Evolutionary conservation across 2,329 filamentous ascomycete species (phyloP).

Genomic region (Balansia obtecta): DNA sequence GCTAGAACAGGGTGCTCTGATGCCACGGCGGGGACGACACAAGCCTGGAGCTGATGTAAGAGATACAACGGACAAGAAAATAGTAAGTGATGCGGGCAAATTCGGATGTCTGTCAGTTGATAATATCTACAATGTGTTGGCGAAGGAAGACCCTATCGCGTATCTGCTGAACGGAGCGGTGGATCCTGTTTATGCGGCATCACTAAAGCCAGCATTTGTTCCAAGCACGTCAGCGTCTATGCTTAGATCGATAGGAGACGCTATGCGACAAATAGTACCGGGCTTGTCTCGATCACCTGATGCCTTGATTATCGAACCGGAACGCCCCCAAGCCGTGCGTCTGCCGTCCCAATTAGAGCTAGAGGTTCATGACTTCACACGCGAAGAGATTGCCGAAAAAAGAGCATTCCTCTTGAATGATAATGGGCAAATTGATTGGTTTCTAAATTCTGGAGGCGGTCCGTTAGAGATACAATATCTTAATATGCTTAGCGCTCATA

Average conservation of each 20-base stretch:
- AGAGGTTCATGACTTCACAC: conserved; percentile 87
- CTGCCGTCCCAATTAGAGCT: conserved; percentile 66
- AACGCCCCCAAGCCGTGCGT: conserved; percentile 29
- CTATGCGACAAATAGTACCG: conserved; percentile 50
- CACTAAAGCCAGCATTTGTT: conserved; percentile 65
- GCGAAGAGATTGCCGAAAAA: conserved; percentile 84
- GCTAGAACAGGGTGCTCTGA: conserved; percentile 58
- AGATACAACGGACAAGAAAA: conserved; percentile 40
- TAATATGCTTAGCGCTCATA: conserved; percentile 93
- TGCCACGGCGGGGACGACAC: conserved; percentile 61
- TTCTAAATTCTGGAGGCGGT: conserved; percentile 69
- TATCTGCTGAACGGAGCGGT: conserved; percentile 87
- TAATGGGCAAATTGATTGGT: conserved; percentile 92
- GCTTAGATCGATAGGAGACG: conserved; percentile 50
- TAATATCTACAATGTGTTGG: conserved; percentile 90
- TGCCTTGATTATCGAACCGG: conserved; percentile 17
- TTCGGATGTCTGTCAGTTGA: conserved; percentile 91
- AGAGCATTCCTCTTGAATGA: conserved; percentile 84
- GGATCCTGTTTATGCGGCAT: conserved; percentile 65
- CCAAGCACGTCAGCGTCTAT: conserved; percentile 59
- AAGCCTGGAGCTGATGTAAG: conserved; percentile 63
- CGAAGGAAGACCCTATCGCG: conserved; percentile 62
- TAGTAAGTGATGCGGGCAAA: conserved; percentile 66
- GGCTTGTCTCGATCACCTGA: conserved; percentile 26
- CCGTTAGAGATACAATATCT: conserved; percentile 90